phyloP scores from a whole-genome alignment of 257 asterid species.

The Galeopsis tetrahit region DNA sequence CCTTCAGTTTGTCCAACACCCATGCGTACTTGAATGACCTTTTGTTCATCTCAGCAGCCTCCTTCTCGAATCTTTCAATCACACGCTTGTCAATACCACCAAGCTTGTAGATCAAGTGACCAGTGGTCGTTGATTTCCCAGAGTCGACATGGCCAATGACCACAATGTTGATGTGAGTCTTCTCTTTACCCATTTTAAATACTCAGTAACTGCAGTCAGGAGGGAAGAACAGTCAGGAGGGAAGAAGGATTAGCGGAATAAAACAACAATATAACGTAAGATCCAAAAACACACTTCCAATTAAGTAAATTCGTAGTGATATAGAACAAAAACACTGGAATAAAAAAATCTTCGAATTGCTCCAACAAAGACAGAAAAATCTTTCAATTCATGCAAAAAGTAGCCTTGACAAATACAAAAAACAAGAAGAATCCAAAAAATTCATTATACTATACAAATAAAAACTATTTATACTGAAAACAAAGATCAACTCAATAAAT shows the following conservation, averaged over 20 bases:
- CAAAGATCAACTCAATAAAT: neutral
- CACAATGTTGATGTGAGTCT: constrained; percentile 42
- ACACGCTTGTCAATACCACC: constrained; percentile 91
- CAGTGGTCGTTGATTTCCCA: constrained; percentile 48
- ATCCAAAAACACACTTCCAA: neutral
- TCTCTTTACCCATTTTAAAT: constrained; percentile 39
- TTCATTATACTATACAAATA: neutral
- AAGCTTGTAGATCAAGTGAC: constrained; percentile 71
- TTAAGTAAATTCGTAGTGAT: too few relatives aligned
- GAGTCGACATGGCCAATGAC: constrained; percentile 54
- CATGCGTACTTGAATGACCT: constrained; percentile 72
- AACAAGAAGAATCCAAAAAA: neutral
- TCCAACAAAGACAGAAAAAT: neutral
- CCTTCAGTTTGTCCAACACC: constrained; percentile 90
- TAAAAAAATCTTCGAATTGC: too few relatives aligned
- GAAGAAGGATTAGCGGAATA: neutral
- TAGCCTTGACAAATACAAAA: neutral
- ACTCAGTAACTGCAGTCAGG: neutral
- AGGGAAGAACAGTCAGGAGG: neutral
- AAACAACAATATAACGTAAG: neutral
- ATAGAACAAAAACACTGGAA: neutral
- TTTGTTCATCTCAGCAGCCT: constrained; percentile 66
- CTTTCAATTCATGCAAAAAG: neutral
- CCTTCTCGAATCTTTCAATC: constrained; percentile 83
- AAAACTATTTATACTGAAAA: neutral